Base-by-base conservation (phyloP, 768 basidiomycete genomes). In the Ramaria rubella region DNA sequence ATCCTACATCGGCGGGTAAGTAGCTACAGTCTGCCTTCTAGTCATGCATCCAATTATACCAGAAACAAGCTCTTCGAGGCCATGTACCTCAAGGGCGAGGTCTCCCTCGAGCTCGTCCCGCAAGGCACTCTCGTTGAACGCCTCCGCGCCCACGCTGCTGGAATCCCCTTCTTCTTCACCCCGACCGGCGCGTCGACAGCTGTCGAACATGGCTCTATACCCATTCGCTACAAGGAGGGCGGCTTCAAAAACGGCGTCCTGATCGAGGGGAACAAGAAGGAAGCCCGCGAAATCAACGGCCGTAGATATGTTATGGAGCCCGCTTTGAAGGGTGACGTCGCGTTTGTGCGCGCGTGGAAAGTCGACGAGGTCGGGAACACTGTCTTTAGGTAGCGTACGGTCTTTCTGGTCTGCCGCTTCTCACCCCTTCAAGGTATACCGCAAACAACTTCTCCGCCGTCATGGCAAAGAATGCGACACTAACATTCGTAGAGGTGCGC, bases 111-210 rank as follows among this genome's bases (percentile, higher is more conserved):
- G 64, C 84, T 95, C 21, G 89, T 90, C 26, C 93, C 94, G 3
- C 93, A 96, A 71, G 93, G 92, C 9, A 94, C 91, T 14, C 81
- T 96, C 43, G 83, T 86, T 15, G 93, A 94, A 66, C 85, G 92
- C 57, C 76, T 94, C 59, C 86, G 92, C 33, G 88, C 93, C 6
- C 87, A 90, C 57, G 92, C 90, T 8, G 88, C 90, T 11, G 93
- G 93, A 50, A 91, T 93, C 58, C 92, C 93, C 17, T 91, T 87
- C n/a, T 93, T 96, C 75, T 94, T 77, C 71, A 95, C 90, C 5
- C 93, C 92, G 15, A 93, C 92, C 0, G 93, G 94, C 15, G 89
- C 90, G 7, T 80, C 80, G 21, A 94, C 91, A 19, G 89, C 89
- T 2, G 81, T 92, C 2, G 88, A 94, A 68, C 73, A 82, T 46